These are phyloP conservation scores for Bretschneidera sinensis DNA, from an alignment of 345 rosid genomes.

Conservation along the genomic window DNA sequence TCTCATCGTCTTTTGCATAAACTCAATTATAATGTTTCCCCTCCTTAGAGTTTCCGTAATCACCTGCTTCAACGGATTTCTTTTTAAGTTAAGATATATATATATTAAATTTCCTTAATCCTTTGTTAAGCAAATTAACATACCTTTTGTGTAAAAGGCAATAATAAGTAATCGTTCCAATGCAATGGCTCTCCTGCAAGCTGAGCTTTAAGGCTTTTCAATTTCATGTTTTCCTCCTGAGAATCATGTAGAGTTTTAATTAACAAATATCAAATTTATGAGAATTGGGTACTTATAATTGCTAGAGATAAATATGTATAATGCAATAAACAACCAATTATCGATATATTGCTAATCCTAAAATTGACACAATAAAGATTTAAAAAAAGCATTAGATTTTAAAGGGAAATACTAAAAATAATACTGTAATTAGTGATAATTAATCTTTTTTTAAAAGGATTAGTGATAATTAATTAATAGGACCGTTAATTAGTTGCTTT, in stretches of 20 bases:
- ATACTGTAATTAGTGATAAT: no score
- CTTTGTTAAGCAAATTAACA: slow-evolving; percentile 2
- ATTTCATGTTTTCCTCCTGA: slow-evolving; percentile 80
- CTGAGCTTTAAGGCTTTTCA: slow-evolving; percentile 61
- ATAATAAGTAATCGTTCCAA: slow-evolving; percentile 80
- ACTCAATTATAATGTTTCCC: slow-evolving; percentile 88
- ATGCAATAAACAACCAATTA: no score
- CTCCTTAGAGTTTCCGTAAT: slow-evolving; percentile 84
- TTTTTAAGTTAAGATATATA: no score
- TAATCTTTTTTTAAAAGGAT: no score
- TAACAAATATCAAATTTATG: no score
- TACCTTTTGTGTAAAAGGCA: slow-evolving; percentile 83
- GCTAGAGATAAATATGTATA: no score
- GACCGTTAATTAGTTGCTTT: no score
- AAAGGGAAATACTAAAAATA: no score
- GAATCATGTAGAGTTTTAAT: not conserved
- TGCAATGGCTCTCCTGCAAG: slow-evolving; percentile 51
- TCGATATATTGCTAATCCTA: no score
- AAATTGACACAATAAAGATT: no score
- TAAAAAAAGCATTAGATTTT: no score
- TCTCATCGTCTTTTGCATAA: slow-evolving; percentile 84
- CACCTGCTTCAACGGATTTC: slow-evolving; percentile 46
- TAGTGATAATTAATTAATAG: no score
- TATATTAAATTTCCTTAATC: not conserved
- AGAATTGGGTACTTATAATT: not conserved